Conservation (phyloP, 257 asterid genomes). For the Thymus mandschuricus region DNA sequence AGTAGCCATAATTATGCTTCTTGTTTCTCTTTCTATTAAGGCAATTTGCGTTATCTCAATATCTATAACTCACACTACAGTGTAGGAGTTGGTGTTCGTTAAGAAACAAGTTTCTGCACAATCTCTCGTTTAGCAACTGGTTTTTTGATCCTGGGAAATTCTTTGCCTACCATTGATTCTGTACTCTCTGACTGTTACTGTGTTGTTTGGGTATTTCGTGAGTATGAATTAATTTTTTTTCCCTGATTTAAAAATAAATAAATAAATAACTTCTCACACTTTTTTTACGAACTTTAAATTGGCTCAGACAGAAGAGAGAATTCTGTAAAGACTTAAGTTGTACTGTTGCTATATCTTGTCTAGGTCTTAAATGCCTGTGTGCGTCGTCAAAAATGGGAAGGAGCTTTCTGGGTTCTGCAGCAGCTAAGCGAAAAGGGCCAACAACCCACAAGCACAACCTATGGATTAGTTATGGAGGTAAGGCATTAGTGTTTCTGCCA, state of each 20-base stretch:
- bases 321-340: slow-evolving; percentile 20
- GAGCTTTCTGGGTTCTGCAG: slow-evolving; percentile 98
- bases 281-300: background rate
- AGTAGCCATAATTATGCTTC: background rate
- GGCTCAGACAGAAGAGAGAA: slow-evolving; percentile 1
- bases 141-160: too few species aligned
- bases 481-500: slow-evolving; percentile 7
- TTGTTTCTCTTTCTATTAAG: slow-evolving; percentile 10
- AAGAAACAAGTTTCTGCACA: too few species aligned
- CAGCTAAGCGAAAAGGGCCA: slow-evolving; percentile 64
- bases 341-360: slow-evolving; percentile 21
- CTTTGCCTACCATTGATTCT: too few species aligned
- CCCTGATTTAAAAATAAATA: too few species aligned
- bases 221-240: too few species aligned
- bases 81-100: too few species aligned
- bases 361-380: slow-evolving; percentile 95
- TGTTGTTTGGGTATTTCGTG: too few species aligned
- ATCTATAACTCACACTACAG: slow-evolving; percentile 8
- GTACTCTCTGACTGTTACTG: too few species aligned
- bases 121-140: too few species aligned
- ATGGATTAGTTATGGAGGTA: slow-evolving; percentile 98
- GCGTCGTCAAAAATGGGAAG: slow-evolving; percentile 86
- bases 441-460: slow-evolving; percentile 75
- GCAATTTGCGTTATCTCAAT: slow-evolving; percentile 19
- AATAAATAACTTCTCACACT: too few species aligned